Conservation (phyloP, 768 basidiomycete species). For the Auriscalpium microsporum region DNA sequence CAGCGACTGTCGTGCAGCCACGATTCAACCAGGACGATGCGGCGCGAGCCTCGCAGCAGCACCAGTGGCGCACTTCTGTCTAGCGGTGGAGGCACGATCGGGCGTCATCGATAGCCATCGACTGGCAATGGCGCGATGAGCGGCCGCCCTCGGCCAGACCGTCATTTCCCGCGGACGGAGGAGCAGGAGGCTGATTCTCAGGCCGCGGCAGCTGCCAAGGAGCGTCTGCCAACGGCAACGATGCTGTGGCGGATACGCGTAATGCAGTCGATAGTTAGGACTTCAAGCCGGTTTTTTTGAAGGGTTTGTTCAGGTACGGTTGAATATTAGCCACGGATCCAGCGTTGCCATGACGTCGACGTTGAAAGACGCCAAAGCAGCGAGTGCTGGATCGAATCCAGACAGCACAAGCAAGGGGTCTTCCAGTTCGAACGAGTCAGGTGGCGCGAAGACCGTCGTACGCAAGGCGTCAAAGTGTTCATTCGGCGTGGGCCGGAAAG, state of each 20-base stretch:
- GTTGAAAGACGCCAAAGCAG: constrained; percentile 74
- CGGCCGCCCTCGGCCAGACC: too few relatives aligned
- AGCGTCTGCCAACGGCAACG: too few relatives aligned
- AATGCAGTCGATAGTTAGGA: too few relatives aligned
- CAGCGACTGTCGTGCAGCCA: constrained; percentile 66
- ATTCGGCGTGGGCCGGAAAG: constrained; percentile 55
- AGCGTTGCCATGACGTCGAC: constrained; percentile 95
- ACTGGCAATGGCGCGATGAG: too few relatives aligned
- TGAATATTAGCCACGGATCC: not conserved
- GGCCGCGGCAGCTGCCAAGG: too few relatives aligned
- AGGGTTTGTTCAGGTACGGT: constrained; percentile 83
- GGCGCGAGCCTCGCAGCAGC: constrained; percentile 72
- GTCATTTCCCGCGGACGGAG: too few relatives aligned
- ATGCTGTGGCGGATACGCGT: too few relatives aligned
- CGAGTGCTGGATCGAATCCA: constrained; percentile 90
- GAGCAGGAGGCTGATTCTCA: too few relatives aligned
- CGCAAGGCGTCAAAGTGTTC: constrained; percentile 77
- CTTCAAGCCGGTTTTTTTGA: constrained; percentile 91
- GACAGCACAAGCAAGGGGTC: constrained; percentile 43
- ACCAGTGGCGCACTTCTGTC: constrained; percentile 55
- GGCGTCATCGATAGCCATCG: constrained; percentile 40
- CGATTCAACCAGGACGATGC: constrained; percentile 52
- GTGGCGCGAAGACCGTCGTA: constrained; percentile 44
- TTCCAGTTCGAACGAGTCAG: constrained; percentile 43
- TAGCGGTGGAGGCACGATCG: constrained; percentile 45